Base-by-base conservation (phyloP, 306 rosid species). In the Hippophae rhamnoides region DNA sequence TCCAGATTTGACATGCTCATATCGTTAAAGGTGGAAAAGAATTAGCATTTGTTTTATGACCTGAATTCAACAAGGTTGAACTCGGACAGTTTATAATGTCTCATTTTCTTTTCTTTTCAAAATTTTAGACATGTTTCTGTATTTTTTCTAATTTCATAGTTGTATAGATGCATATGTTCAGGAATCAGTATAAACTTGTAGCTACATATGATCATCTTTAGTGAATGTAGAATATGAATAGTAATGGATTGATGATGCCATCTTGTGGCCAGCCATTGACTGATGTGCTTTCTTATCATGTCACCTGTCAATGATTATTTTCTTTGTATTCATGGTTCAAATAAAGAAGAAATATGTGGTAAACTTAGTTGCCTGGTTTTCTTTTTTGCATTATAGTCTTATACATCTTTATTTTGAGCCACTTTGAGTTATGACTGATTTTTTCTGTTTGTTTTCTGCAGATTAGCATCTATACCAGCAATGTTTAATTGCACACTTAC, bases 391-490 rank as follows among this genome's bases (percentile, higher is more conserved):
- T 41, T 45, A 53, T 43, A 31, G 18, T 23, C 11, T 14, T 13
- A 44, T 47, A 7, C 27, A 9, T 49, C 0, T 57, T 7, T 31
- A n/a, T 11, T 13, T 52, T 12, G 14, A 51, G 46, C 51, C 52
- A 42, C 43, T 13, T 51, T 10, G 63, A 63, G 50, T 41, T 56
- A 66, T 56, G 38, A 18, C 58, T 53, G 54, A 52, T 73, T 56
- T 71, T 51, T 26, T 5, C 7, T 40, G 48, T 73, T 73, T 57
- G 27, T 47, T 52, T 54, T 58, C 54, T 81, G 61, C 73, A 92
- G 95, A 79, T 80, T 87, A 68, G 95, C 96, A 67, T 92, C 98
- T 64, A 92, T 95, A 43, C 98, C 95, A 68, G 95, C 98, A 64
- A 85, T 87, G 98, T 92, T 92, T 69, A 92, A 87, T 72, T 81